Conservation (phyloP, 257 asterid genomes). For the Nicotiana obtusifolia region DNA sequence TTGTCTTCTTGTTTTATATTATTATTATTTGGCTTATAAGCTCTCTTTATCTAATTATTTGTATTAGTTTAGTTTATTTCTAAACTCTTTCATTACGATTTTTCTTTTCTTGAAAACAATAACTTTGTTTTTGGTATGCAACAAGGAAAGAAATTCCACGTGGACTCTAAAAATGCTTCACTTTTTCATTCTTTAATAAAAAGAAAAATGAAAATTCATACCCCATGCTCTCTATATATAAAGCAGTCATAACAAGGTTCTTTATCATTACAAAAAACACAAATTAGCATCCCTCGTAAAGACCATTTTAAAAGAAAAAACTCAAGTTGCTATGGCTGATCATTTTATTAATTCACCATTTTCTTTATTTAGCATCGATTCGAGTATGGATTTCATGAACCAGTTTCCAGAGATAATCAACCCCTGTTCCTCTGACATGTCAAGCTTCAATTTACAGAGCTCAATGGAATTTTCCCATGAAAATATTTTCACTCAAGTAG, state of each 20-base stretch:
- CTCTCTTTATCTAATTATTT: no score
- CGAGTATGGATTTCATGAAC: constrained; percentile 31
- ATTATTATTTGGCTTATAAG: no score
- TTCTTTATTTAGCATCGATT: constrained; percentile 39
- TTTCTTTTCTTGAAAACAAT: no score
- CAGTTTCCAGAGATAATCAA: constrained; percentile 33
- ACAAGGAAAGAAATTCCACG: constrained; percentile 23
- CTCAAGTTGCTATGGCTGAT: constrained; percentile 29
- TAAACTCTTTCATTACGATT: no score
- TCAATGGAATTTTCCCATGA: constrained; percentile 35
- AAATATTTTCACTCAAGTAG: constrained; percentile 15
- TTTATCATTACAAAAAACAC: background rate
- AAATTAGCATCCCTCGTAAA: background rate
- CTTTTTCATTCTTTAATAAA: constrained; percentile 1
- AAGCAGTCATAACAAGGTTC: background rate
- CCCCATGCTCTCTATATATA: constrained; percentile 6
- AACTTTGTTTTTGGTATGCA: no score
- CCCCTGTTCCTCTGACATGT: constrained; percentile 16
- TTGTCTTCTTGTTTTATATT: no score
- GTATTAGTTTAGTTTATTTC: no score
- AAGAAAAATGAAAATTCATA: background rate
- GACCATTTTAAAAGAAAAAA: background rate
- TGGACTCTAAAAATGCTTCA: constrained; percentile 24
- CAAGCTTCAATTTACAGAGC: constrained; percentile 22
- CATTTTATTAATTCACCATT: constrained; percentile 25